These are phyloP conservation scores for Leishmania braziliensis DNA, from an alignment of 208 protist genomes.

Conservation along the genomic window DNA sequence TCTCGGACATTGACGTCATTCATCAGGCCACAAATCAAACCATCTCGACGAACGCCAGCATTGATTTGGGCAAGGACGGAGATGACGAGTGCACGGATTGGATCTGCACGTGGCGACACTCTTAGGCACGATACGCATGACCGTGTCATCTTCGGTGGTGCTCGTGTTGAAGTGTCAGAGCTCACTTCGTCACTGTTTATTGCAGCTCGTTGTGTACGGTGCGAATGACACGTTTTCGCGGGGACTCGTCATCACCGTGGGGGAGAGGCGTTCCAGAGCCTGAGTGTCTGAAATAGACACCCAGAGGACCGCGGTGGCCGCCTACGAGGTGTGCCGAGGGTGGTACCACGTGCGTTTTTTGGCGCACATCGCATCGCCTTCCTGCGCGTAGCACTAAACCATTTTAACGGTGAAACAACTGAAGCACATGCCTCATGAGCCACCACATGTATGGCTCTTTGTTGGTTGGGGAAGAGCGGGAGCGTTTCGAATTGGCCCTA, in stretches of 20 bases:
- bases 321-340: background rate
- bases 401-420: background rate
- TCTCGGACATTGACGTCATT: slow-evolving; percentile 52
- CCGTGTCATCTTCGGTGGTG: background rate
- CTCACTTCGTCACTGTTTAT: background rate
- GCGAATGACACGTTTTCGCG: background rate
- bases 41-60: slow-evolving; percentile 37
- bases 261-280: background rate
- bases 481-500: background rate
- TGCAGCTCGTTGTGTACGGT: background rate
- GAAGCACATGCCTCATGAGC: background rate
- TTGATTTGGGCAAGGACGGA: slow-evolving; percentile 75
- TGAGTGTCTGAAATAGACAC: background rate
- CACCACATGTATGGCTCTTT: background rate
- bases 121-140: background rate
- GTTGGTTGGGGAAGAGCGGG: too few species aligned
- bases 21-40: slow-evolving; percentile 77
- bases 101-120: slow-evolving; percentile 59
- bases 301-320: background rate
- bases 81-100: slow-evolving; percentile 81
- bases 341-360: background rate
- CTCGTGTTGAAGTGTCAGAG: background rate
- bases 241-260: background rate
- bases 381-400: background rate
- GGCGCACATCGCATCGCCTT: background rate